Percentiles rank a stretch among this genome's conserved stretches.
Conservation (phyloP, 768 basidiomycete genomes). For the Lactifluus rugatus region DNA sequence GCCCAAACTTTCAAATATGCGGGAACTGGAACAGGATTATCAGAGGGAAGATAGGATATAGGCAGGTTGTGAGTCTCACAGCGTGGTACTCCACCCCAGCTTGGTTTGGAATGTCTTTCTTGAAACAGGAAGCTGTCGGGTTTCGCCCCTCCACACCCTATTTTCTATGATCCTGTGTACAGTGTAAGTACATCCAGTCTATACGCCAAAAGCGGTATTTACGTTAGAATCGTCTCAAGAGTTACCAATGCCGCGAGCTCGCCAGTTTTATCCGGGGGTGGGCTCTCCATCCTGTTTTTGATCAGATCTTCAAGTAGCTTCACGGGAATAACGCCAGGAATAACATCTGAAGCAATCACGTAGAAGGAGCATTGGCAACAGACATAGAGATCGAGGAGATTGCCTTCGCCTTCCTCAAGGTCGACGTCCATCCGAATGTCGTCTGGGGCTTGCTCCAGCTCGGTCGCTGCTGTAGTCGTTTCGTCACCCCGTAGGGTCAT, state of each 20-base stretch:
- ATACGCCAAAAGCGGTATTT: slow-evolving; percentile 23
- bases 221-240: slow-evolving; percentile 63
- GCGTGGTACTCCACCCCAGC: slow-evolving; percentile 52
- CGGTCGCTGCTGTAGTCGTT: not conserved
- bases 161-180: slow-evolving; percentile 59
- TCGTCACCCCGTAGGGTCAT: slow-evolving; percentile 26
- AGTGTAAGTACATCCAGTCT: slow-evolving; percentile 2
- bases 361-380: slow-evolving; percentile 81
- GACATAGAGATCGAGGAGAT: slow-evolving; percentile 64
- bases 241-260: slow-evolving; percentile 47
- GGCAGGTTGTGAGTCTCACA: slow-evolving; percentile 36
- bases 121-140: slow-evolving; percentile 43
- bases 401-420: slow-evolving; percentile 35
- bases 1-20: slow-evolving; percentile 35
- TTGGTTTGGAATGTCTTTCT: slow-evolving; percentile 50
- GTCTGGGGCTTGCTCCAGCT: slow-evolving; percentile 18
- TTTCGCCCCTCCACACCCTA: slow-evolving; percentile 62
- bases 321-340: slow-evolving; percentile 63
- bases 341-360: slow-evolving; percentile 56
- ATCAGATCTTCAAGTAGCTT: slow-evolving; percentile 53
- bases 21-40: slow-evolving; percentile 24
- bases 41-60: not conserved
- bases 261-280: slow-evolving; percentile 42
- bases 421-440: slow-evolving; percentile 27
- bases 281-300: slow-evolving; percentile 51